Percentiles rank a stretch among this genome's conserved stretches.
Evolutionary conservation across 1,139 yeast genomes (phyloP).

Genomic region (Zygoascus sp.): DNA sequence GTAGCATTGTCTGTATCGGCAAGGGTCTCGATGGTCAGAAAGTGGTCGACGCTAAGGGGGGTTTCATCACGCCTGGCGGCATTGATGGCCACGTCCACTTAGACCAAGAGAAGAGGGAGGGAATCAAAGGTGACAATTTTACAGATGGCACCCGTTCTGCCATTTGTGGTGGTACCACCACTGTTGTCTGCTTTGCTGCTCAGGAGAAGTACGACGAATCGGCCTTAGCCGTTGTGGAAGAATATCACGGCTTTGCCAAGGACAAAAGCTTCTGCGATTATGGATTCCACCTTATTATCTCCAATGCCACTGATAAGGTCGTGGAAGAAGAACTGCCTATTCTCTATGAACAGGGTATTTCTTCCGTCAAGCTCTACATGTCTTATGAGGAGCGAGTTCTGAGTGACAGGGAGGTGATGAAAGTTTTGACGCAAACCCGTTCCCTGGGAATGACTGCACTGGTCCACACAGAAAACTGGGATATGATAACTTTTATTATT

Average conservation of each 20-base stretch:
- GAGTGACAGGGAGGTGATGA: constrained; percentile 40
- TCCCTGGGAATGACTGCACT: constrained; percentile 42
- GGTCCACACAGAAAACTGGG: constrained; percentile 50
- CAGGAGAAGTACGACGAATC: constrained; percentile 35
- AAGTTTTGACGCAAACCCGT: constrained; percentile 40
- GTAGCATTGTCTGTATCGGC: constrained; percentile 38
- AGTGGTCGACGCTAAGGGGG: constrained; percentile 45
- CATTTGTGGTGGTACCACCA: constrained; percentile 51
- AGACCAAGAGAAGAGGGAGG: constrained; percentile 49
- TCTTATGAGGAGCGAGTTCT: constrained; percentile 44
- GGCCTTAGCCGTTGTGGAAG: constrained; percentile 19
- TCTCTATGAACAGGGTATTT: constrained; percentile 38
- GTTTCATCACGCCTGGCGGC: constrained; percentile 46
- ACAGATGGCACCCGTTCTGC: constrained; percentile 55
- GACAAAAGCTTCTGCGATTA: constrained; percentile 42
- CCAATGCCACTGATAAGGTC: constrained; percentile 34
- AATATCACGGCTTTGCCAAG: constrained; percentile 30
- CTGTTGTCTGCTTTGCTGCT: constrained; percentile 43
- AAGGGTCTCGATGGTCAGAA: constrained; percentile 26
- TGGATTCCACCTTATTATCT: constrained; percentile 43
- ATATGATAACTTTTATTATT: constrained; percentile 41
- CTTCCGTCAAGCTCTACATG: constrained; percentile 45
- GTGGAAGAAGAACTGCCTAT: constrained; percentile 27
- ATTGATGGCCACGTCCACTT: constrained; percentile 53
- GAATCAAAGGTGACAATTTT: constrained; percentile 13